A percentile compares a stretch with the other conserved stretches of the same genome.
Conservation (phyloP, 2,329 filamentous ascomycete genomes). For the Fusarium napiforme region DNA sequence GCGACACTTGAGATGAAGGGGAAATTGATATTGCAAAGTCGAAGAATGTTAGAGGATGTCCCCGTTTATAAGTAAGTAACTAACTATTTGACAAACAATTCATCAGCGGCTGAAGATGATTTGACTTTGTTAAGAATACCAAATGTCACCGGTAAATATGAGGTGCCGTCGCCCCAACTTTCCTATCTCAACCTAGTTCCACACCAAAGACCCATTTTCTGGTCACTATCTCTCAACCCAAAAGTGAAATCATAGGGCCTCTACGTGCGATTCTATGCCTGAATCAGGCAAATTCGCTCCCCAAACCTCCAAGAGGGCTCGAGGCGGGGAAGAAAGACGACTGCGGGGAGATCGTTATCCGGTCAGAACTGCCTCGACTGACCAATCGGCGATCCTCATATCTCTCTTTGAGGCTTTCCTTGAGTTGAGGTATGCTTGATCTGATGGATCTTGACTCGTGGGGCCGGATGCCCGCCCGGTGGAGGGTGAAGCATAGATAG, state of each 20-base stretch:
- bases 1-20: neutral
- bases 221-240: constrained; percentile 1
- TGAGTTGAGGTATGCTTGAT: neutral
- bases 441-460: constrained; percentile 30
- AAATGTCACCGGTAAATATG: neutral
- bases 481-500: constrained; percentile 13
- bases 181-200: constrained; percentile 37
- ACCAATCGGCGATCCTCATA: constrained; percentile 12
- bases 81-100: neutral
- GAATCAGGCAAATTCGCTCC: constrained; percentile 23
- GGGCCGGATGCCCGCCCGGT: constrained; percentile 23
- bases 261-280: constrained; percentile 25
- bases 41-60: neutral
- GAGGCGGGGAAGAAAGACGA: constrained; percentile 15
- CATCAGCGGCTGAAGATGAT: neutral
- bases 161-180: constrained; percentile 33
- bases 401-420: constrained; percentile 2
- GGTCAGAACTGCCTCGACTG: neutral
- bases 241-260: neutral
- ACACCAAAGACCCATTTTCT: constrained; percentile 14
- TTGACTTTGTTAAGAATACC: neutral
- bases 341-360: constrained; percentile 19
- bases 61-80: neutral
- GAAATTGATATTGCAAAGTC: neutral
- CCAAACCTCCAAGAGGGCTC: constrained; percentile 5